Base-by-base conservation (phyloP, 805 yeast genomes). In the Tanozyma kutaoensis region DNA sequence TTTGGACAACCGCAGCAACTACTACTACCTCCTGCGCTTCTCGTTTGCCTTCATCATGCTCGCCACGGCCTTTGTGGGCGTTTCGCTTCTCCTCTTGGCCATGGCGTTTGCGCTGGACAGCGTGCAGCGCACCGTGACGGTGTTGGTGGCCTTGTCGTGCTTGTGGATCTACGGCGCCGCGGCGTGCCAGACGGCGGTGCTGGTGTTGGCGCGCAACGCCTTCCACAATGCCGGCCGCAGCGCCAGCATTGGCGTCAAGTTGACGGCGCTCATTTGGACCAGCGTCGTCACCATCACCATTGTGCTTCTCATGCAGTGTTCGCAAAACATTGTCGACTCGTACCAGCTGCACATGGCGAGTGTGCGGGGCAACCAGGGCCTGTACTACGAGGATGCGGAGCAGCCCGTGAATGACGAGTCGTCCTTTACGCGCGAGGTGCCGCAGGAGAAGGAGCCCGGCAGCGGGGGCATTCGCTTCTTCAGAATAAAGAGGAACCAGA, bases 261-360 rank as follows among this genome's bases (percentile, higher is more conserved):
- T 68, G 42, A 48, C 73, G 46, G 86, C 78, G 43, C 43, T 77
- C 29, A 45, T 72, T 5, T 80, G 93, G 93, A 77, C 84, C 27
- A 57, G 81, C 14, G 70, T 71, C 28, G 74, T 66, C 4, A 50
- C 62, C 35, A 48, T 69, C 32, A 39, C 69, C 20, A 36, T 73
- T 28, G 58, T 69, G 23, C 69, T 63, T 55, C 50, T 69, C 47
- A 47, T 67, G 39, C 50, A 69, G 8, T 69, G 76, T 50, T 62
- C 69, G 35, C 59, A 69, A 28, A 50, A 60, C 26, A 54, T 69
- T 32, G 54, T 59, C 31, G 48, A 50, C 27, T 64, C 73, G 17
- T 73, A 69, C 58, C 60, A 47, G 37, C 60, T 60, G 33, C 76
- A 72, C 48, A 53, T 58, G 39, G 52, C 51, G 15, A 51, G 54